Conservation (phyloP, 2,329 filamentous ascomycete genomes). For the Penicillium frequentans region DNA sequence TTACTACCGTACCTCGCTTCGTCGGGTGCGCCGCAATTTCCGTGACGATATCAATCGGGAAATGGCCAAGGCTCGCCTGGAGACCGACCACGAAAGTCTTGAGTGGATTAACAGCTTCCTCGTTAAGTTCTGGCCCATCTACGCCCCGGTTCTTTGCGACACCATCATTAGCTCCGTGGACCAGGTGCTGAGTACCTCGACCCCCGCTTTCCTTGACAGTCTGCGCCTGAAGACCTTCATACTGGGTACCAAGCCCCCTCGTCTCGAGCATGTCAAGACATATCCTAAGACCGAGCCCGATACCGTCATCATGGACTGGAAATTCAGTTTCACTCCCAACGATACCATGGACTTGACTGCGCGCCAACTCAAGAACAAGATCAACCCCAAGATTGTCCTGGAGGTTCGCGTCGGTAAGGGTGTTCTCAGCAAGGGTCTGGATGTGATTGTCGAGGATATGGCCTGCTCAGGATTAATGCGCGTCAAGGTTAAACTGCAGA, state of each 20-base stretch:
- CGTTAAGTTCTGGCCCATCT: slow-evolving; percentile 99
- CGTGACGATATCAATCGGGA: slow-evolving; percentile 91
- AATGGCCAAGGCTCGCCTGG: slow-evolving; percentile 80
- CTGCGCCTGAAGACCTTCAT: slow-evolving; percentile 92
- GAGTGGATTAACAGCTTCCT: slow-evolving; percentile 99
- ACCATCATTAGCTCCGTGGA: slow-evolving; percentile 93
- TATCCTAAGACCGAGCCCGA: slow-evolving; percentile 96
- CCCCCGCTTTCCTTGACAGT: slow-evolving; percentile 89
- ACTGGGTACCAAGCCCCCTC: slow-evolving; percentile 89
- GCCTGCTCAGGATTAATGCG: slow-evolving; percentile 94
- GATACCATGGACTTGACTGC: slow-evolving; percentile 89
- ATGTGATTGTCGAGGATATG: slow-evolving; percentile 98
- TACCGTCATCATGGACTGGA: slow-evolving; percentile 98
- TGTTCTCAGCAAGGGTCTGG: slow-evolving; percentile 93
- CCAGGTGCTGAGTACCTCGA: slow-evolving; percentile 89
- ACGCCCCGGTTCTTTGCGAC: slow-evolving; percentile 87
- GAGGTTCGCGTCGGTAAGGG: slow-evolving; percentile 95
- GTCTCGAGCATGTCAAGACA: slow-evolving; percentile 96
- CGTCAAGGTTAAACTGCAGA: slow-evolving; percentile 94
- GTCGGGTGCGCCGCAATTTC: slow-evolving; percentile 91
- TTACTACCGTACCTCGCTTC: slow-evolving; percentile 94
- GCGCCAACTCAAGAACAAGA: slow-evolving; percentile 87
- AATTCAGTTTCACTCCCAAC: slow-evolving; percentile 98
- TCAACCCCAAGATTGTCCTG: slow-evolving; percentile 94
- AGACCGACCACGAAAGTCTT: slow-evolving; percentile 86